Conservation (phyloP, 2,329 filamentous ascomycete genomes). For the Trichoderma asperellum region DNA sequence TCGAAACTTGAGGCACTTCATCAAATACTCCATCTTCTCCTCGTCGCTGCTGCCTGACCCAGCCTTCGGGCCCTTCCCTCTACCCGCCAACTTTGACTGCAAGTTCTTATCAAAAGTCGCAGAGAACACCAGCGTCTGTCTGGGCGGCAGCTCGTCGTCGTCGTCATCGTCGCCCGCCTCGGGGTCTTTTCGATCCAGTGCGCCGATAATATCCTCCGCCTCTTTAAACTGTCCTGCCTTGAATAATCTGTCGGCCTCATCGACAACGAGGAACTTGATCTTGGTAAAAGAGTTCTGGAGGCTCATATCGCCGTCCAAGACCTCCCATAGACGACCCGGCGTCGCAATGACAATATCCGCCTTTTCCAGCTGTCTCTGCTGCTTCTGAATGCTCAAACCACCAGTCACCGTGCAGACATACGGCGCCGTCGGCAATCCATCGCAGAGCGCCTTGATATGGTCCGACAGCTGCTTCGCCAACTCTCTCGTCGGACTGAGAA, state of each 20-base stretch:
- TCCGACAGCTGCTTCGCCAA: slow-evolving; percentile 87
- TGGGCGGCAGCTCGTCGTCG: slow-evolving; percentile 49
- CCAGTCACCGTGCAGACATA: slow-evolving; percentile 90
- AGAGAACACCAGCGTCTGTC: slow-evolving; percentile 94
- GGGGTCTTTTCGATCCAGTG: slow-evolving; percentile 74
- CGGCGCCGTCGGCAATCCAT: slow-evolving; percentile 61
- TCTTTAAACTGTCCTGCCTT: slow-evolving; percentile 96
- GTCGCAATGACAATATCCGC: slow-evolving; percentile 95
- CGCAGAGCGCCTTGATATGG: slow-evolving; percentile 77
- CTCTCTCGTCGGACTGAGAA: slow-evolving; percentile 91
- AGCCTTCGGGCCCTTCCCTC: slow-evolving; percentile 53
- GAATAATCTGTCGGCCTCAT: slow-evolving; percentile 90
- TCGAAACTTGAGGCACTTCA: slow-evolving; percentile 86
- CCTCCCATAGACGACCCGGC: slow-evolving; percentile 91
- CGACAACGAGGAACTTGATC: slow-evolving; percentile 83
- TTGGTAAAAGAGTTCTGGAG: slow-evolving; percentile 71
- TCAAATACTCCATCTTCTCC: slow-evolving; percentile 88
- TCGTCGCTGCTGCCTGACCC: slow-evolving; percentile 62
- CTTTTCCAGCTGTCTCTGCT: slow-evolving; percentile 78
- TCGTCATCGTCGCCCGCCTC: slow-evolving; percentile 55
- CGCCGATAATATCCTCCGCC: slow-evolving; percentile 81
- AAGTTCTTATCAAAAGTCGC: slow-evolving; percentile 92
- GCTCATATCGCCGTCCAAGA: slow-evolving; percentile 75
- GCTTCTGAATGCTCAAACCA: slow-evolving; percentile 91
- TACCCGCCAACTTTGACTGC: slow-evolving; percentile 87